phyloP scores from a whole-genome alignment of 257 asterid genomes.

The Craterostigma plantagineum region DNA sequence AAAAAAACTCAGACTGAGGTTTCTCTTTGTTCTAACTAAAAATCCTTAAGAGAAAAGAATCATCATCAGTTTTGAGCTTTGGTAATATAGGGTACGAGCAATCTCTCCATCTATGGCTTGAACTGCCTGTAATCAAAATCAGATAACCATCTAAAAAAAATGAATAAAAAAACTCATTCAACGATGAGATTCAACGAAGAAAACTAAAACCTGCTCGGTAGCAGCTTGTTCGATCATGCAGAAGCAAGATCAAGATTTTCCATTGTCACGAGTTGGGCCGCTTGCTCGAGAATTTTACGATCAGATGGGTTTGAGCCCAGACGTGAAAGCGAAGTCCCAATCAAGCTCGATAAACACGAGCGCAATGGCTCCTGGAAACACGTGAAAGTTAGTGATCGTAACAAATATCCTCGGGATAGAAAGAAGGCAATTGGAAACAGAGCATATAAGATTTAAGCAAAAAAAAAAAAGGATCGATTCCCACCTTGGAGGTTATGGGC shows the following conservation, averaged over 20 bases:
- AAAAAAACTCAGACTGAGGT: no score
- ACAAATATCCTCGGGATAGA: not conserved
- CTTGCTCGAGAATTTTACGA: conserved; percentile 56
- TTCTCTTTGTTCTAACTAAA: no score
- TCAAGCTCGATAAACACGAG: conserved; percentile 62
- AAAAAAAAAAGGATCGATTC: conserved; percentile 4
- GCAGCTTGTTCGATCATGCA: conserved; percentile 72
- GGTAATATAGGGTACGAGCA: no score
- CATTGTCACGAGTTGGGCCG: conserved; percentile 74
- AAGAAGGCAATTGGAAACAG: no score
- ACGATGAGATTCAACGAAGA: not conserved
- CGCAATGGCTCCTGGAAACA: conserved; percentile 79
- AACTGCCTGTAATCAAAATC: no score
- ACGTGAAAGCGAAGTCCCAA: conserved; percentile 35
- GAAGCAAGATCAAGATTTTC: conserved; percentile 98
- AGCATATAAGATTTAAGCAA: no score
- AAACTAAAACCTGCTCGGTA: no score
- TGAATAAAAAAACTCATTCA: no score
- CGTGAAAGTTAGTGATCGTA: not conserved
- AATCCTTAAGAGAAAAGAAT: no score
- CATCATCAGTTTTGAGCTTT: no score
- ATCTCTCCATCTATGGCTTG: no score
- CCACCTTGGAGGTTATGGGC: conserved; percentile 99
- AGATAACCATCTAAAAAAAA: no score
- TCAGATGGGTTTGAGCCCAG: conserved; percentile 35